These are phyloP conservation scores for Arthrobotrys sinensis DNA, from an alignment of 2,329 filamentous ascomycete genomes.

Conservation along the genomic window DNA sequence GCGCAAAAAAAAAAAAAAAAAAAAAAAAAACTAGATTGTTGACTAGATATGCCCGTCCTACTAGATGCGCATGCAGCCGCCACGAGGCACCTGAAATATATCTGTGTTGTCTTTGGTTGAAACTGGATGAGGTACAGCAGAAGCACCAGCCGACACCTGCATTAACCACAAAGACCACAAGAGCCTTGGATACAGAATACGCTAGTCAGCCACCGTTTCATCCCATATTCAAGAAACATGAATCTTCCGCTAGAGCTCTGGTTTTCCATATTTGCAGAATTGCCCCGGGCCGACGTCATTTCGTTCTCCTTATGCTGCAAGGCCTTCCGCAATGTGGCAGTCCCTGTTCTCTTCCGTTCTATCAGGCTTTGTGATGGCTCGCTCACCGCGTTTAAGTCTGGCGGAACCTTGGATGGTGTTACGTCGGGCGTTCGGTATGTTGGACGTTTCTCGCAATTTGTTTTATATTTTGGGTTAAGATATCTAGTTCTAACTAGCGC, in stretches of 20 bases:
- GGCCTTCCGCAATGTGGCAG: slow-evolving; percentile 16
- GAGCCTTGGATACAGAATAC: background rate
- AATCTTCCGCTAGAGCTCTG: slow-evolving; percentile 28
- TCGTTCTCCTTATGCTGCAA: slow-evolving; percentile 35
- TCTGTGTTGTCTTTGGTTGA: slow-evolving; percentile 4
- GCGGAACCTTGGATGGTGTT: slow-evolving; percentile 3
- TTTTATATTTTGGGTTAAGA: too few species aligned
- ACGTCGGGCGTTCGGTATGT: slow-evolving; percentile 21
- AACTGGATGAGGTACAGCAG: background rate
- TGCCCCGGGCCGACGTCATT: slow-evolving; percentile 14
- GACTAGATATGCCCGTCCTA: background rate
- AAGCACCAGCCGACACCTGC: background rate
- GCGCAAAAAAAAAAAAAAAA: background rate
- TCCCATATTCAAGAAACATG: background rate
- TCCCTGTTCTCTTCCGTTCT: slow-evolving; percentile 45
- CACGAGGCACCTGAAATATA: background rate
- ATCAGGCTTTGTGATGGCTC: slow-evolving; percentile 26
- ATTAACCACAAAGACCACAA: background rate
- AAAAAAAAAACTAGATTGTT: too few species aligned
- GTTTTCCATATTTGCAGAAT: slow-evolving; percentile 5
- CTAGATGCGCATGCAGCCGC: background rate
- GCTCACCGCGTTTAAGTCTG: slow-evolving; percentile 9
- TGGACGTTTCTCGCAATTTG: background rate
- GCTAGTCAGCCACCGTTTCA: slow-evolving; percentile 1
- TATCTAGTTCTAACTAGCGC: background rate